Evolutionary conservation across 179 eudicot species (phyloP), one percentile per base, ranked within the genome.

Genomic region (Amaranthus tricolor): DNA sequence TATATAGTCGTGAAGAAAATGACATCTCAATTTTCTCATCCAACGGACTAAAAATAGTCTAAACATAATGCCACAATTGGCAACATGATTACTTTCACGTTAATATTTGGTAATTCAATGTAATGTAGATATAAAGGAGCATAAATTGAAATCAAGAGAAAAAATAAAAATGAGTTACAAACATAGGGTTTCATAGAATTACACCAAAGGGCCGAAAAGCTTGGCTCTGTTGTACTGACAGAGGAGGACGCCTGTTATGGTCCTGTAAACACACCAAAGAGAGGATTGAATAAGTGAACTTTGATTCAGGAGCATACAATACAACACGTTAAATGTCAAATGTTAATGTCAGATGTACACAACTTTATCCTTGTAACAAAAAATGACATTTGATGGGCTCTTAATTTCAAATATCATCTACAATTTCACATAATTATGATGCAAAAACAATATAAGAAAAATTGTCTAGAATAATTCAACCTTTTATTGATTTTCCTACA

Each of bases 241-340:
- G 85, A 14, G 94, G 88, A 79, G 98, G 96, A 5, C 98, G 89
- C 66, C 78, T 80, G 83, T 96, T 93, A 78, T 93, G 88, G 20
- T 74, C 91, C 99, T 95, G 78, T 74, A 84, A 48, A 66, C 24
- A 17, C 44, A 75, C 40, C 60, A 17, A 45, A 74, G 47, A 44
- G n/a, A 72, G 7, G 6, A n/a, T 8, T 19, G 3, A 9, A 19
- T 49, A 5, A 66, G 70, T 17, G 44, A 66, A 49, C 19, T 17
- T 2, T 17, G 58, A 50, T 56, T 48, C 2, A 31, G 40, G 40
- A 31, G 40, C 2, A 31, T 31, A 31, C 40, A 31, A 31, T 31
- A 31, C 40, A 31, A 31, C 40, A 31, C 40, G 31, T 24, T 24
- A 24, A 24, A 24, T 24, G 31, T 1, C 1, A 1, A 24, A 24